Evolutionary conservation across 768 basidiomycete genomes (phyloP).

Genomic region (Auricularia heimuer): DNA sequence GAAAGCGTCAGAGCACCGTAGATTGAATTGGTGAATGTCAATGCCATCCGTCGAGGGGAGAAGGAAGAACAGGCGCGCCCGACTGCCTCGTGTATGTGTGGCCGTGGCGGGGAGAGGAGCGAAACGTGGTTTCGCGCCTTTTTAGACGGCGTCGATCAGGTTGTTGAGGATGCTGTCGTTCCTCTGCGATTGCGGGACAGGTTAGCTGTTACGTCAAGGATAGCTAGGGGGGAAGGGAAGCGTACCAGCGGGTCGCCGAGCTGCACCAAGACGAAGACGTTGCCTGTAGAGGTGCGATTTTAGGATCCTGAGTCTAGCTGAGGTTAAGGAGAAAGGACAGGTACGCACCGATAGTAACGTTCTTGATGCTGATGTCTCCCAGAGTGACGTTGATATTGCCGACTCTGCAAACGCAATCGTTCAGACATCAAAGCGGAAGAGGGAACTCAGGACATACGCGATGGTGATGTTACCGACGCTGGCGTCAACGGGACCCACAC

Average conservation of each 20-base stretch:
- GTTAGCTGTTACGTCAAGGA: background rate
- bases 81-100: no score
- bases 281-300: background rate
- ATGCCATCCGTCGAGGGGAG: no score
- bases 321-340: no score
- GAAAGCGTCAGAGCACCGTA: no score
- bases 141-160: background rate
- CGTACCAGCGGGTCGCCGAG: background rate
- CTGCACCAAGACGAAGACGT: background rate
- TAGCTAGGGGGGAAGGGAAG: background rate
- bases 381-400: background rate
- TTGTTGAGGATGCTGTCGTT: background rate
- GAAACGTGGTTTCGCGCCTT: no score
- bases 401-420: background rate
- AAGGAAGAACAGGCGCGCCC: no score
- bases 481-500: background rate
- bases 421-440: no score
- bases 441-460: background rate
- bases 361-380: background rate
- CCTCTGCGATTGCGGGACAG: background rate
- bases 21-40: no score
- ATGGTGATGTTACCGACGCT: background rate
- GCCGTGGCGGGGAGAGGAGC: no score
- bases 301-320: no score
- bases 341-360: background rate